phyloP scores from a whole-genome alignment of 2,329 filamentous ascomycete species.

The Claviceps quebecensis region DNA sequence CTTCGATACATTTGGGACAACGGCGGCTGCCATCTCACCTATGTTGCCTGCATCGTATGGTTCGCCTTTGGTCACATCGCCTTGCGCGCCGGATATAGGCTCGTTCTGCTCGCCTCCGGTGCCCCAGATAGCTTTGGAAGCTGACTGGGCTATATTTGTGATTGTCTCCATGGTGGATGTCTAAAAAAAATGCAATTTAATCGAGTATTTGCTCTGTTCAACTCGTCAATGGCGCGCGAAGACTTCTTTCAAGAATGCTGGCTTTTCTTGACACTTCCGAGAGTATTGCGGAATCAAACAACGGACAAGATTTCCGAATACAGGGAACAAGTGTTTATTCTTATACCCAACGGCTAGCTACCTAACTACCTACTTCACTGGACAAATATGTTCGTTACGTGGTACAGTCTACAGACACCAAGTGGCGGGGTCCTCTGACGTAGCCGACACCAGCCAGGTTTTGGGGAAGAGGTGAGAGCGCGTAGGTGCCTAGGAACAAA shows the following conservation, averaged over 20 bases:
- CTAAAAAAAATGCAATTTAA: neutral
- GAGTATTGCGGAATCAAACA: too few relatives aligned
- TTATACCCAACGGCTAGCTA: too few relatives aligned
- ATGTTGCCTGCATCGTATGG: conserved; percentile 70
- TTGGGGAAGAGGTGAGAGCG: neutral
- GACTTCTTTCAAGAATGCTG: neutral
- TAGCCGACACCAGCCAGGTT: neutral
- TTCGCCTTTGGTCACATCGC: conserved; percentile 52
- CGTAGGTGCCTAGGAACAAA: neutral
- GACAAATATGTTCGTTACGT: neutral
- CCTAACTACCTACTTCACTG: neutral
- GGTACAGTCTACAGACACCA: neutral
- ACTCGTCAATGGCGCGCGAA: neutral
- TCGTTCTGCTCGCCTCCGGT: conserved; percentile 35
- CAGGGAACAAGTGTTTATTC: too few relatives aligned
- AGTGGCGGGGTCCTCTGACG: conserved; percentile 5
- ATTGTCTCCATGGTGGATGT: conserved; percentile 46
- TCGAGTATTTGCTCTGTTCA: neutral
- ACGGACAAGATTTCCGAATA: too few relatives aligned
- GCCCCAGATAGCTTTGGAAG: conserved; percentile 30
- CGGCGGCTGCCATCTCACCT: conserved; percentile 22
- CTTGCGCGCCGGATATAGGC: conserved; percentile 57
- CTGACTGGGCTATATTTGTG: conserved; percentile 34
- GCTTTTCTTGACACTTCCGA: neutral
- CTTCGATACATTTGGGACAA: neutral